Evolutionary conservation across 352 stramenopile species (phyloP), one percentile per base, ranked within the genome.

Genomic region (Thraustochytrium sp.): DNA sequence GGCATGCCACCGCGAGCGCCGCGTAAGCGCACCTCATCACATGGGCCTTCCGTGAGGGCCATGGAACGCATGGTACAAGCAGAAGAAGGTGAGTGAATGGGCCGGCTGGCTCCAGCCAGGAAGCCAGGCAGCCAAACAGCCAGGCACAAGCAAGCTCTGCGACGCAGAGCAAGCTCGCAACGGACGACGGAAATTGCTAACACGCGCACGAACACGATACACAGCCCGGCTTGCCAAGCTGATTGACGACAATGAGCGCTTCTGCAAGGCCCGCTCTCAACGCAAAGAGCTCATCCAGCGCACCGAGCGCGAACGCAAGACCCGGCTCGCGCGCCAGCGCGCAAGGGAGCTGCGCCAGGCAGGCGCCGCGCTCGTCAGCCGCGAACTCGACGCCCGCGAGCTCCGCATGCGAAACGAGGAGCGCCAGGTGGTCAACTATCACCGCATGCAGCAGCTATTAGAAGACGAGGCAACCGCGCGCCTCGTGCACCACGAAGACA

Each of bases 51-150:
- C 42, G 37, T 80, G 23, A 3, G n/a, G 26, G 68, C 68, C 31
- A 61, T 80, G 68, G 1, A 80, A 44, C 44, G 23, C 5, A 80
- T 80, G 68, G 68, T 80, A 8, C 31, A 77, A 80, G 23, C n/a
- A 34, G 68, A 72, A 64, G 23, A 72, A 80, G 68, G 68, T 63
- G 76, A 80, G 68, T 68, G 13, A 42, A 23, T 55, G 8, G 21
- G n/a, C n/a, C 38, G 31, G 38, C 31, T 40, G 5, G 38, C 21
- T 56, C 13, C 8, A 18, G 21, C 9, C 13, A 29, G 21, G 18
- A 38, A 11, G 64, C 26, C 9, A 34, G 16, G 34, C 23, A 31
- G 63, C 18, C 16, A 63, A 51, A 62, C 21, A 68, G 34, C 42
- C 46, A 23, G 18, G 63, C 18, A 16, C 18, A 31, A 18, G 37